These are phyloP conservation scores for Suhomyces sp. DNA, from an alignment of 805 yeast genomes.

Conservation along the genomic window DNA sequence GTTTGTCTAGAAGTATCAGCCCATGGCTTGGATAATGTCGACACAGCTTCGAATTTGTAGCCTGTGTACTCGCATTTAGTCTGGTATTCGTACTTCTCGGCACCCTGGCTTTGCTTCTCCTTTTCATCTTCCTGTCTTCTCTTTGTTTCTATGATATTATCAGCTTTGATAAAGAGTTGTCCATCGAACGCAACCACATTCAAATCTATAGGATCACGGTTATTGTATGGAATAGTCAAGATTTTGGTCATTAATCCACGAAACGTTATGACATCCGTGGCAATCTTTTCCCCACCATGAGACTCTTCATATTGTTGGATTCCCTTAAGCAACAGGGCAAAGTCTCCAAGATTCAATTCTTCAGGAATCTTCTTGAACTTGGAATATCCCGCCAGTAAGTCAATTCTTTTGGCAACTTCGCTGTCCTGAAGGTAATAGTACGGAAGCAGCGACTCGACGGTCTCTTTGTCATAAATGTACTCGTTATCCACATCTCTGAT, in stretches of 20 bases:
- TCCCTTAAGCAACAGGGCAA: conserved; percentile 58
- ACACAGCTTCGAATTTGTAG: conserved; percentile 79
- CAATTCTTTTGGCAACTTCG: conserved; percentile 56
- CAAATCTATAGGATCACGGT: conserved; percentile 56
- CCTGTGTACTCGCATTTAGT: conserved; percentile 59
- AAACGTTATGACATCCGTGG: conserved; percentile 74
- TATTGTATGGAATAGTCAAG: conserved; percentile 64
- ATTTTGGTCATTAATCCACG: conserved; percentile 80
- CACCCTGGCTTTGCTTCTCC: conserved; percentile 17
- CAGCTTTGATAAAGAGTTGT: conserved; percentile 61
- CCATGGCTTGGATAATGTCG: conserved; percentile 79
- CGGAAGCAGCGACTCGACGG: conserved; percentile 48
- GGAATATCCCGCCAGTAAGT: conserved; percentile 63
- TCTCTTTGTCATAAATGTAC: conserved; percentile 36
- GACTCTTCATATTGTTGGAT: conserved; percentile 55
- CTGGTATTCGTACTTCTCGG: conserved; percentile 29
- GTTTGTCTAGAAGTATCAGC: conserved; percentile 59
- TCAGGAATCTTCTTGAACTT: conserved; percentile 59
- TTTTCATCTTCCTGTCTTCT: conserved; percentile 22
- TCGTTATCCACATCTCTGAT: conserved; percentile 58
- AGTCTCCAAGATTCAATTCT: conserved; percentile 50
- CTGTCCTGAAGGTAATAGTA: conserved; percentile 82
- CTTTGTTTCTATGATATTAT: conserved; percentile 38
- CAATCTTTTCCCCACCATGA: conserved; percentile 42
- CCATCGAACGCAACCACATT: conserved; percentile 74